These are phyloP conservation scores for Lagenaria siceraria DNA, from an alignment of 306 rosid genomes.

Conservation along the genomic window DNA sequence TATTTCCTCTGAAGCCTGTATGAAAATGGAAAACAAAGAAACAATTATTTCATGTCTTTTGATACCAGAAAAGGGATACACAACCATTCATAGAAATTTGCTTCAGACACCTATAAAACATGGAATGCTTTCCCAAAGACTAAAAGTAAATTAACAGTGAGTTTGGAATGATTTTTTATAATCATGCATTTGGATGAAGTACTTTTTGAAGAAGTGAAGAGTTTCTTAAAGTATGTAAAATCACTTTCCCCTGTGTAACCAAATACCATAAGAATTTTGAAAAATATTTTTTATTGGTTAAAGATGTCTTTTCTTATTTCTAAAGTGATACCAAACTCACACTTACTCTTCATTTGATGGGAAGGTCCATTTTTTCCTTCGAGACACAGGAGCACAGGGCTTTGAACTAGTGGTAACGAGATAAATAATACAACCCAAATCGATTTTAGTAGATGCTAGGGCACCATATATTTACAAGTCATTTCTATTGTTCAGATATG, in stretches of 20 bases:
- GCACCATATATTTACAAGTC: not conserved
- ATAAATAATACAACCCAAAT: too few relatives aligned
- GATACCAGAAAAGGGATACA: not conserved
- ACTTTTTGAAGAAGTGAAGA: not conserved
- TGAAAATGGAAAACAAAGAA: not conserved
- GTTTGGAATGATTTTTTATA: not conserved
- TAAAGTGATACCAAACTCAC: too few relatives aligned
- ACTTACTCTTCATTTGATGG: too few relatives aligned
- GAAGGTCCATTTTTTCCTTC: too few relatives aligned
- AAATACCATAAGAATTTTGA: not conserved
- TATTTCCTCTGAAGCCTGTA: constrained; percentile 75
- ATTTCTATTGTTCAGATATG: not conserved
- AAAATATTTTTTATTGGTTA: not conserved
- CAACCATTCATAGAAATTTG: not conserved
- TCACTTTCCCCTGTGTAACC: not conserved
- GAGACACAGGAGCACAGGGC: too few relatives aligned
- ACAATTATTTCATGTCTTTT: not conserved
- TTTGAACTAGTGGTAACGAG: too few relatives aligned
- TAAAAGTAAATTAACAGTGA: not conserved
- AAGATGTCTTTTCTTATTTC: not conserved
- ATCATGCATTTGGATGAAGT: not conserved
- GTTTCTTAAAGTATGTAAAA: not conserved
- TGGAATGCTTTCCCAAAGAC: not conserved
- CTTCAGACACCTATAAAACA: not conserved
- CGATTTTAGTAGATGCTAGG: not conserved